These are phyloP conservation scores for Boletellus sp. DNA, from an alignment of 768 basidiomycete genomes.

Conservation along the genomic window DNA sequence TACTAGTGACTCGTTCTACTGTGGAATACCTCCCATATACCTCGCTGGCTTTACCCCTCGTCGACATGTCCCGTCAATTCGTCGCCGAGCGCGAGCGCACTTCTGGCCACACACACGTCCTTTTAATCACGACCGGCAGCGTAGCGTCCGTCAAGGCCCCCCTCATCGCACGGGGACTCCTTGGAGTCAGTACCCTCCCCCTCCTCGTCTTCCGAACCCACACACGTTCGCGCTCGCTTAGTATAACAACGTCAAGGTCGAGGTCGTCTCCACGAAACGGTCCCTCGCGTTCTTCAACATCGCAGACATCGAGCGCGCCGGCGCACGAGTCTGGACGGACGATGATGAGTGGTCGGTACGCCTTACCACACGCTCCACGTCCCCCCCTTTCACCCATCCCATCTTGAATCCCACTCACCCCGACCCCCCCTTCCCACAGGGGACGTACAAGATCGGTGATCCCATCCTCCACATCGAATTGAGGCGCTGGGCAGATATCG, in stretches of 20 bases:
- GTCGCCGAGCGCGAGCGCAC: conserved; percentile 27
- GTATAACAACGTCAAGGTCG: conserved; percentile 72
- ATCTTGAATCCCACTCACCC: neutral
- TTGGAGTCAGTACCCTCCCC: conserved; percentile 49
- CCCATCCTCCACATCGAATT: conserved; percentile 97
- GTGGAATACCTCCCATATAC: neutral
- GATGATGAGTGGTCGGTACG: conserved; percentile 91
- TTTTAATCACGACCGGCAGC: conserved; percentile 89
- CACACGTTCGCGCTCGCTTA: conserved; percentile 27
- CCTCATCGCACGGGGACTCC: conserved; percentile 76
- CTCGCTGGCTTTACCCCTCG: neutral
- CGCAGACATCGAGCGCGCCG: conserved; percentile 45
- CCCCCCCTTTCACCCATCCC: neutral
- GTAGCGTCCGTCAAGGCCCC: conserved; percentile 94
- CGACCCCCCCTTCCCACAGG: conserved; percentile 38
- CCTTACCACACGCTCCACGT: no score
- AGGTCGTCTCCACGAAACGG: conserved; percentile 78
- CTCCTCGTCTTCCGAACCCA: neutral
- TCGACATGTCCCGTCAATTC: conserved; percentile 19
- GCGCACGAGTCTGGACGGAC: conserved; percentile 80
- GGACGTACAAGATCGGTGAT: conserved; percentile 73
- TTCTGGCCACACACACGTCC: conserved; percentile 47
- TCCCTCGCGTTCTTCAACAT: conserved; percentile 75
- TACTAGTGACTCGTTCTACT: conserved; percentile 12
- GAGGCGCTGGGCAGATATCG: conserved; percentile 90